Percentiles rank a stretch among this genome's conserved stretches.
Conservation (phyloP, 1,139 yeast genomes). For the Martiniozyma asiatica region DNA sequence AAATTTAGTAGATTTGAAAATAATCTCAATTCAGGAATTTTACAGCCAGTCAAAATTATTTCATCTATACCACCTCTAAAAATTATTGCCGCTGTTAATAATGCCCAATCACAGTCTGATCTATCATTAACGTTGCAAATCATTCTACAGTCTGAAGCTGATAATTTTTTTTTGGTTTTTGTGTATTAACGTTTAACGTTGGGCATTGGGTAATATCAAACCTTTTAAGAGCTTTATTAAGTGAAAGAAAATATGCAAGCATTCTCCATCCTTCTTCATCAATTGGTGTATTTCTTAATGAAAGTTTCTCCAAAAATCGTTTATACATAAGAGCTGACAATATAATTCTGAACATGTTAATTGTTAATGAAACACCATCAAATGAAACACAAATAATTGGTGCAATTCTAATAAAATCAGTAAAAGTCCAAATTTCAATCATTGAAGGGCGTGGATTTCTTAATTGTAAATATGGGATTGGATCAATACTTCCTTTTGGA, state of each 20-base stretch:
- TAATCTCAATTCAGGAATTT: conserved; percentile 41
- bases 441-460: conserved; percentile 65
- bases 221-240: conserved; percentile 42
- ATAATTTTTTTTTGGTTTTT: conserved; percentile 29
- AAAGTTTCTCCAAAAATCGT: conserved; percentile 49
- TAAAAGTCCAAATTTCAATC: conserved; percentile 61
- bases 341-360: conserved; percentile 52
- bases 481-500: conserved; percentile 58
- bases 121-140: conserved; percentile 43
- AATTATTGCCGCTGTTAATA: conserved; percentile 55
- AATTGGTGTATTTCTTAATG: conserved; percentile 61
- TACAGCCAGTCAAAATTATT: conserved; percentile 59
- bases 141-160: conserved; percentile 33
- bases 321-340: conserved; percentile 51
- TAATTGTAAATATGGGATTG: conserved; percentile 51
- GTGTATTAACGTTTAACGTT: conserved; percentile 42
- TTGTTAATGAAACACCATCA: conserved; percentile 56
- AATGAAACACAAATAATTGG: conserved; percentile 57
- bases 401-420: conserved; percentile 65
- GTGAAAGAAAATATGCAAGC: conserved; percentile 56
- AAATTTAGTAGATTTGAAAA: conserved; percentile 46
- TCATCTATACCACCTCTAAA: conserved; percentile 67
- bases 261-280: conserved; percentile 61
- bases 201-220: conserved; percentile 68
- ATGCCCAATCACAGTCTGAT: conserved; percentile 67